Evolutionary conservation across 352 stramenopile species (phyloP).

Genomic region (Globisporangium okanoganense): DNA sequence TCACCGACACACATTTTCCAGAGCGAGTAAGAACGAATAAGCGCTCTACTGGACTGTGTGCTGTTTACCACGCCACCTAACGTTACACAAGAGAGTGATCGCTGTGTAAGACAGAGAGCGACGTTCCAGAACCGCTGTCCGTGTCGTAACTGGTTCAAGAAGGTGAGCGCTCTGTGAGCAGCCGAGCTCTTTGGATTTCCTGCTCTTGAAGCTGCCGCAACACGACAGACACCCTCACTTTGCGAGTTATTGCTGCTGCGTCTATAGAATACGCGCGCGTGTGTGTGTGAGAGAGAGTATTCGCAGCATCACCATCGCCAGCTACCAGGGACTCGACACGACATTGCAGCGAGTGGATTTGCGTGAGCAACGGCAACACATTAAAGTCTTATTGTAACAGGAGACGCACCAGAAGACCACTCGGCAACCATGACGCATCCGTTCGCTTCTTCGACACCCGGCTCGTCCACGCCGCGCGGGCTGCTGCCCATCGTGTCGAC

Average conservation of each 20-base stretch:
- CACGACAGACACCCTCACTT: background rate
- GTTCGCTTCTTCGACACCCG: conserved; percentile 7
- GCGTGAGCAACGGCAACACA: background rate
- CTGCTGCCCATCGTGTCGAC: conserved; percentile 3
- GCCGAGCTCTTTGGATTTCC: too few relatives aligned
- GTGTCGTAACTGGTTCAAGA: background rate
- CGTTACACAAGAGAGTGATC: too few relatives aligned
- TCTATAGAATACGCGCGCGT: background rate
- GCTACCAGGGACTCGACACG: background rate
- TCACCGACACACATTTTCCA: background rate
- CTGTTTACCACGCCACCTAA: background rate
- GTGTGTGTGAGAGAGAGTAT: background rate
- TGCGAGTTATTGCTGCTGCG: too few relatives aligned
- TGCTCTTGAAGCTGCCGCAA: background rate
- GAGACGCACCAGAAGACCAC: conserved; percentile 4
- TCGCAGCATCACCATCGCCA: background rate
- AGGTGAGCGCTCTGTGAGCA: background rate
- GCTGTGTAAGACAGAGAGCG: background rate
- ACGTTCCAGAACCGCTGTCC: background rate
- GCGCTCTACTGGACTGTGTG: background rate
- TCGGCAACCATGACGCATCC: conserved; percentile 10
- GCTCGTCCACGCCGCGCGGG: conserved; percentile 12
- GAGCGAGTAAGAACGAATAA: background rate
- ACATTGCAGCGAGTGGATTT: background rate
- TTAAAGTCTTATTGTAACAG: background rate